These are phyloP conservation scores for Rhizoclosmatium globosum DNA, from an alignment of 192 early-diverging fungal genomes.

Conservation along the genomic window DNA sequence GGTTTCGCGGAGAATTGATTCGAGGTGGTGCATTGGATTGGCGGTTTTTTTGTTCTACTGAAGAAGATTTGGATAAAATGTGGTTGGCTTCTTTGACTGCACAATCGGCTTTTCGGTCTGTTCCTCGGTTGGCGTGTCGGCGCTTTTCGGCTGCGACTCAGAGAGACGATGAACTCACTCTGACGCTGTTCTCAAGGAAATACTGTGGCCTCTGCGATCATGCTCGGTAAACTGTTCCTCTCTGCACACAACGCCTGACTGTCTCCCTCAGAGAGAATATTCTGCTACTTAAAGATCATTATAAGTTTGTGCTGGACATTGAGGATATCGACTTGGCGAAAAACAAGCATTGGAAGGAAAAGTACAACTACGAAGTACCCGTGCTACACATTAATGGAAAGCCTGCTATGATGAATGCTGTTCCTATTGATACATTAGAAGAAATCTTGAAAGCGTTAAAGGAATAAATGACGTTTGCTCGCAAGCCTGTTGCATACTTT, in stretches of 20 bases:
- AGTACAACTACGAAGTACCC: slow-evolving; percentile 59
- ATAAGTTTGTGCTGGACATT: slow-evolving; percentile 36
- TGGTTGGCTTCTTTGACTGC: no score
- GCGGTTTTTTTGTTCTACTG: no score
- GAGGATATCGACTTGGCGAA: slow-evolving; percentile 52
- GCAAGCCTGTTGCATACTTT: no score
- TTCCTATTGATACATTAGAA: slow-evolving; percentile 3
- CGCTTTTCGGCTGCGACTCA: not conserved
- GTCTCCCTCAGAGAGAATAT: slow-evolving; percentile 10
- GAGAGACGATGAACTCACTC: not conserved
- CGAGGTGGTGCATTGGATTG: no score
- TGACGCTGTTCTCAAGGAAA: slow-evolving; percentile 48
- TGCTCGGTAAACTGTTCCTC: slow-evolving; percentile 38
- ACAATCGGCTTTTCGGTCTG: no score
- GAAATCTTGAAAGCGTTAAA: slow-evolving; percentile 4
- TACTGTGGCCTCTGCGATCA: slow-evolving; percentile 61
- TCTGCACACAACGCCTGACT: slow-evolving; percentile 5
- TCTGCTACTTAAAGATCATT: not conserved
- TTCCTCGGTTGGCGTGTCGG: no score
- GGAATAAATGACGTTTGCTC: slow-evolving; percentile 2
- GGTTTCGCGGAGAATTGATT: no score
- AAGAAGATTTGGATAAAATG: no score
- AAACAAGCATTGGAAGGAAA: slow-evolving; percentile 47
- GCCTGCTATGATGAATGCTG: slow-evolving; percentile 41
- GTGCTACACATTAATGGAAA: slow-evolving; percentile 52